Percentiles rank a stretch among this genome's conserved stretches.
These are phyloP conservation scores for Suillus tomentosus DNA, from an alignment of 768 basidiomycete genomes.

Conservation along the genomic window DNA sequence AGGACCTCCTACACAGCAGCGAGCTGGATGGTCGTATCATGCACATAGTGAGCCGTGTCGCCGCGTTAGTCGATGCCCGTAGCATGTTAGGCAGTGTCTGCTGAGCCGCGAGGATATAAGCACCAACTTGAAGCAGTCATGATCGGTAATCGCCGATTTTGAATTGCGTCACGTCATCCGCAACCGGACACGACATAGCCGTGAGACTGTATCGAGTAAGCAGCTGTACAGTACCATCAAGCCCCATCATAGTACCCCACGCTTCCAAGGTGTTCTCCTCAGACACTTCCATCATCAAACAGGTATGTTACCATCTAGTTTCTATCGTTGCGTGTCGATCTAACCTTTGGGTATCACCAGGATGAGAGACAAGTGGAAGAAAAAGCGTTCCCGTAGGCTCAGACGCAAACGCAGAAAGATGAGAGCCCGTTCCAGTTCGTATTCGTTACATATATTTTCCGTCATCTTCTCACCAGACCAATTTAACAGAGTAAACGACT, in stretches of 20 bases:
- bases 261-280: conserved; percentile 17
- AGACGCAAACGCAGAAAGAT: conserved; percentile 95
- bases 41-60: not conserved
- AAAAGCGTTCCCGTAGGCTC: conserved; percentile 91
- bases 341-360: conserved; percentile 30
- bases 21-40: not conserved
- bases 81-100: not conserved
- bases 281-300: conserved; percentile 34
- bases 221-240: conserved; percentile 38
- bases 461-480: conserved; percentile 4
- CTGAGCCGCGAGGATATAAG: too few relatives aligned
- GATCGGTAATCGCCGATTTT: not conserved
- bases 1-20: not conserved
- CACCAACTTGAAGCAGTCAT: too few relatives aligned
- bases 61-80: not conserved
- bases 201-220: conserved; percentile 30
- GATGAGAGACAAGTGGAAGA: conserved; percentile 98
- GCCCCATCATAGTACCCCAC: conserved; percentile 30
- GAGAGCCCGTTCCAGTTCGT: conserved; percentile 92
- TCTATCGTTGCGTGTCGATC: not conserved
- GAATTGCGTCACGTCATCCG: too few relatives aligned
- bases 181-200: too few relatives aligned
- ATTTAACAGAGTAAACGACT: conserved; percentile 38
- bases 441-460: not conserved
- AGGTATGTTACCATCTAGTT: conserved; percentile 22